phyloP scores from a whole-genome alignment of 1,139 yeast genomes.

The Geotrichum candidum region DNA sequence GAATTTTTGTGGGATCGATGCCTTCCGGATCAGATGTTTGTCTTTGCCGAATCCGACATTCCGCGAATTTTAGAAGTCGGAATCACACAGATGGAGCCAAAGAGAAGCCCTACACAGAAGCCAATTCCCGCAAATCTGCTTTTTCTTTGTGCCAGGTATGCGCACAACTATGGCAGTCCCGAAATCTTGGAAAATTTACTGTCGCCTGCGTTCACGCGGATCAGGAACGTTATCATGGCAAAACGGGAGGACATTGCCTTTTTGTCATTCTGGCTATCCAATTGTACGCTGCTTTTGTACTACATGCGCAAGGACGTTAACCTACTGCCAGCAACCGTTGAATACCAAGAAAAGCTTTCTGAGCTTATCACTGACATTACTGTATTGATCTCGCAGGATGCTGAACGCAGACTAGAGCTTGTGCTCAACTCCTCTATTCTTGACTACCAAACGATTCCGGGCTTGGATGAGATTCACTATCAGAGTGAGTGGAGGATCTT shows the following conservation, averaged over 20 bases:
- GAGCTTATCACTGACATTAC: constrained; percentile 35
- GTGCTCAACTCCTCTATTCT: constrained; percentile 38
- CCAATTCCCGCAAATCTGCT: constrained; percentile 42
- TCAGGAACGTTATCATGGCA: constrained; percentile 31
- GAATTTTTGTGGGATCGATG: constrained; percentile 38
- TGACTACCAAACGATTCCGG: constrained; percentile 43
- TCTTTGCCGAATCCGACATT: constrained; percentile 35
- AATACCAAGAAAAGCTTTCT: constrained; percentile 33
- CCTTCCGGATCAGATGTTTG: constrained; percentile 39
- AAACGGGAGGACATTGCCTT: constrained; percentile 38
- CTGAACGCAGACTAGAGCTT: constrained; percentile 36
- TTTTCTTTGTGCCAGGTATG: constrained; percentile 39
- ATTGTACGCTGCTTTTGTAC: constrained; percentile 36
- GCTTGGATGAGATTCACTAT: constrained; percentile 38
- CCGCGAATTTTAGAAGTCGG: constrained; percentile 38
- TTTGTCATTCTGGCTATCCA: constrained; percentile 41
- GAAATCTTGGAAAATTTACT: constrained; percentile 35
- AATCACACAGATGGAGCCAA: constrained; percentile 36
- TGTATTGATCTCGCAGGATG: constrained; percentile 35
- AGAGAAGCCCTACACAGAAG: constrained; percentile 35
- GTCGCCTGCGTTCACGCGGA: constrained; percentile 34
- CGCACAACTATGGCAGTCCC: constrained; percentile 35
- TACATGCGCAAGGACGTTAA: constrained; percentile 38
- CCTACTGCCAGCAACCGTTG: constrained; percentile 29
- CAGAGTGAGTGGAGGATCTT: constrained; percentile 42